Evolutionary conservation across 371 early-diverging fungal species (phyloP).

Genomic region (Haplosporangium sp.): DNA sequence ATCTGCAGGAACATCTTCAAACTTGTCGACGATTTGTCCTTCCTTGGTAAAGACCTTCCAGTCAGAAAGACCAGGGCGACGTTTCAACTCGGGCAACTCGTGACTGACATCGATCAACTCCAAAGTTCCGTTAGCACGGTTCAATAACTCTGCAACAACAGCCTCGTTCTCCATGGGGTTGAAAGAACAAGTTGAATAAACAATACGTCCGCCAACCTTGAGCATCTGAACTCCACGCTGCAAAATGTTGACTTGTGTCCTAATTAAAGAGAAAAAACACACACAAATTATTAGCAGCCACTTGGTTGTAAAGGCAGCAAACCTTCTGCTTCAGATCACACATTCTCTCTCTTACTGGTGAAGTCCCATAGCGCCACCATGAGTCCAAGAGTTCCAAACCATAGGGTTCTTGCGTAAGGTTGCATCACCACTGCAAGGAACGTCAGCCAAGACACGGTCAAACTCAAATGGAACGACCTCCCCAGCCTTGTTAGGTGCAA

Average conservation of each 20-base stretch:
- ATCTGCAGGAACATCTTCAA: slow-evolving; percentile 68
- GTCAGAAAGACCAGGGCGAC: slow-evolving; percentile 80
- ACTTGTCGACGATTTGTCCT: slow-evolving; percentile 63
- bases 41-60: slow-evolving; percentile 85
- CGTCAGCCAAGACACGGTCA: slow-evolving; percentile 98
- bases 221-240: slow-evolving; percentile 90
- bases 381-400: slow-evolving; percentile 92
- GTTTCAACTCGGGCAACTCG: slow-evolving; percentile 79
- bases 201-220: slow-evolving; percentile 94
- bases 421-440: slow-evolving; percentile 99
- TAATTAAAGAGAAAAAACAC: slow-evolving; percentile 15
- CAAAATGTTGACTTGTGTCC: slow-evolving; percentile 90
- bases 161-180: slow-evolving; percentile 99
- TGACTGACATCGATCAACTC: slow-evolving; percentile 86
- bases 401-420: slow-evolving; percentile 97
- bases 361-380: slow-evolving; percentile 80
- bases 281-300: neutral
- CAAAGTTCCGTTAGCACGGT: slow-evolving; percentile 74
- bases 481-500: slow-evolving; percentile 44
- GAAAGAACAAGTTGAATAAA: slow-evolving; percentile 99
- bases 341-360: slow-evolving; percentile 66
- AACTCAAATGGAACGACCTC: slow-evolving; percentile 72
- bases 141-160: slow-evolving; percentile 89
- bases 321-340: neutral
- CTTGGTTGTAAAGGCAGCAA: neutral